A percentile compares a stretch with the other conserved stretches of the same genome.
These are phyloP conservation scores for Phyllosticta citriasiana DNA, from an alignment of 2,329 filamentous ascomycete genomes.

Conservation along the genomic window DNA sequence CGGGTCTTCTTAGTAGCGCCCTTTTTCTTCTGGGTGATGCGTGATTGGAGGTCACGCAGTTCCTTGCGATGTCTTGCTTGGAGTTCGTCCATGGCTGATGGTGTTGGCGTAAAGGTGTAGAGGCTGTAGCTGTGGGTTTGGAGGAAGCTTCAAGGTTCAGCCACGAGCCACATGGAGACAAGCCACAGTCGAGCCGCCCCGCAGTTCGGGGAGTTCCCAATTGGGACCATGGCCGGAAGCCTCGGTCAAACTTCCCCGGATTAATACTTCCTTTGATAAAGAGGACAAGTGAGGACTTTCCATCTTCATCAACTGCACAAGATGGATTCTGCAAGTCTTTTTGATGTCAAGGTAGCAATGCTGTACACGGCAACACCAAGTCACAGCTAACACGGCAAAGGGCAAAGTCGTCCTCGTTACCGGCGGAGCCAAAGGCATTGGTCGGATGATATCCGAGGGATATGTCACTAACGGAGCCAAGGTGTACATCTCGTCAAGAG, in stretches of 20 bases:
- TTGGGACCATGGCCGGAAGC: not conserved
- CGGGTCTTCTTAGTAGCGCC: slow-evolving; percentile 75
- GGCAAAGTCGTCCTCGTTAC: slow-evolving; percentile 39
- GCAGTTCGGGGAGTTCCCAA: not conserved
- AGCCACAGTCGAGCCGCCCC: not conserved
- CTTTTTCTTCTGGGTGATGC: slow-evolving; percentile 93
- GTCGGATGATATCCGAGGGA: slow-evolving; percentile 57
- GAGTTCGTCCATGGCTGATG: slow-evolving; percentile 56
- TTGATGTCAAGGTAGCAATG: slow-evolving; percentile 25
- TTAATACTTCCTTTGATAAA: not conserved
- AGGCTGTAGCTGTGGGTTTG: not conserved
- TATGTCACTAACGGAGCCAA: slow-evolving; percentile 55
- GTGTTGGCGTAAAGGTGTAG: not conserved
- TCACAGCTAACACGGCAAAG: slow-evolving; percentile 11
- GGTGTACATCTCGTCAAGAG: slow-evolving; percentile 60
- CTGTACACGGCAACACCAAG: not conserved
- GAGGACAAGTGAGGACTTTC: not conserved
- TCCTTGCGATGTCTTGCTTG: slow-evolving; percentile 79
- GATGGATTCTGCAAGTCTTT: slow-evolving; percentile 28
- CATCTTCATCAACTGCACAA: slow-evolving; percentile 2
- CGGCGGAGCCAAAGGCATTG: slow-evolving; percentile 48
- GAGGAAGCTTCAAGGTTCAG: not conserved
- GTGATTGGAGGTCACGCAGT: slow-evolving; percentile 72
- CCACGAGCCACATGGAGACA: not conserved
- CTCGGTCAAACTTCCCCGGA: slow-evolving; percentile 5